Evolutionary conservation across 768 basidiomycete species (phyloP), one percentile per base, ranked within the genome.

Genomic region (Naganishia vaughanmartiniae): DNA sequence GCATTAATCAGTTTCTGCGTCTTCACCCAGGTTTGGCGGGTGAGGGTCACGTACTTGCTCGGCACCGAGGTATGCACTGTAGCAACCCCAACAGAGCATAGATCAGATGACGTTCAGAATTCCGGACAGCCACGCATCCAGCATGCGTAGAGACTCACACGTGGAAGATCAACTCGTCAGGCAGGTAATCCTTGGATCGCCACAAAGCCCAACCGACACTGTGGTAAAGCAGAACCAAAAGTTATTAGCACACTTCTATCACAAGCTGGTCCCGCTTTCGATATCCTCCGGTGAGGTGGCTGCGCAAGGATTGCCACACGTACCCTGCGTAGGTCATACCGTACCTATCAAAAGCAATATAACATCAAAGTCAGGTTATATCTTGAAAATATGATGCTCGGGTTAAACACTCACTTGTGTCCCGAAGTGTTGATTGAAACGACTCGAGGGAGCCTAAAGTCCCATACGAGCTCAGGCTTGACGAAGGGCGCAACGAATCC

Each of bases 401-500:
- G 12, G 36, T 12, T 12, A 36, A 36, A 12, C 36, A 88, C 60
- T 45, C 24, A 63, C 75, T 71, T 76, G 74, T 78, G 76, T 7
- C 75, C 79, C 7, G 77, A 79, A 4, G 73, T 72, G 70, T 81
- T 81, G 79, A 82, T 82, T 4, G 75, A 77, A n/a, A 76, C 78
- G 21, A 82, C 81, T 30, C 79, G 72, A 15, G 75, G 39, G 87
- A 72, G 31, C 21, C 73, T 54, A 72, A 76, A 82, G 70, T 80
- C 78, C 79, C 79, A 80, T 6, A 72, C 54, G 21, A 77, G 68
- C 17, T 76, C 70, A 1, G 81, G 81, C 15, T 73, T 67, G 67
- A 74, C 73, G 65, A 76, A 76, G 9, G 75, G 75, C 14, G 87
- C 87, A 57, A 88, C 83, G 76, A 90, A 87, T 0, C 84, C 89